These are phyloP conservation scores for Papiliotrema fonsecae DNA, from an alignment of 1,284 basidiomycete species.

Conservation along the genomic window DNA sequence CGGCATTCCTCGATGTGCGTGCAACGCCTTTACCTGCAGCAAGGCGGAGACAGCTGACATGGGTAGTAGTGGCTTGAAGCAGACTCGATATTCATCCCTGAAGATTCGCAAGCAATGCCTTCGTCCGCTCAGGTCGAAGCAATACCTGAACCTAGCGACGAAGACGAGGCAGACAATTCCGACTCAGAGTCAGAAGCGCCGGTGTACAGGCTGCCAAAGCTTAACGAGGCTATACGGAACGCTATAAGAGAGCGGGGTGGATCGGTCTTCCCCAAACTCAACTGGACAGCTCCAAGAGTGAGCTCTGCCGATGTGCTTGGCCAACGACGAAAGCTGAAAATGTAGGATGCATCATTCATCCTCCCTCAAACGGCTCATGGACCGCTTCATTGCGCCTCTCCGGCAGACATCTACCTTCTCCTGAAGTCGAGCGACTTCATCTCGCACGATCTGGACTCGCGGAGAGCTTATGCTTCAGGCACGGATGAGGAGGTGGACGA, in stretches of 20 bases:
- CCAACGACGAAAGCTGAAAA: background rate
- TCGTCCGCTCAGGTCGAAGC: constrained; percentile 17
- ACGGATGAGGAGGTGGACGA: no score
- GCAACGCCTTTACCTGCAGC: background rate
- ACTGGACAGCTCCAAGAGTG: constrained; percentile 85
- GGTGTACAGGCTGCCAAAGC: constrained; percentile 58
- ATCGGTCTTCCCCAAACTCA: constrained; percentile 90
- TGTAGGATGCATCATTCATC: constrained; percentile 86
- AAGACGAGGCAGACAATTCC: constrained; percentile 1
- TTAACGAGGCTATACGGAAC: constrained; percentile 67
- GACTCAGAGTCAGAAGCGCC: constrained; percentile 17
- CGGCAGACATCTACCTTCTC: constrained; percentile 85
- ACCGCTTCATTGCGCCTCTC: constrained; percentile 77
- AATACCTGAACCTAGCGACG: constrained; percentile 4
- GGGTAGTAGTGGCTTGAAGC: constrained; percentile 28
- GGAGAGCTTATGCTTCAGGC: constrained; percentile 36
- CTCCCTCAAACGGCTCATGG: constrained; percentile 68
- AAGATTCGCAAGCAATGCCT: constrained; percentile 48
- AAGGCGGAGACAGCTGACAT: background rate
- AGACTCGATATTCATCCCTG: constrained; percentile 52
- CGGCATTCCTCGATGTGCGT: constrained; percentile 70
- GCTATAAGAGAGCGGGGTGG: constrained; percentile 64
- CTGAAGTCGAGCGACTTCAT: constrained; percentile 92
- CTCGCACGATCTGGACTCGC: constrained; percentile 66
- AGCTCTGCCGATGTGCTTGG: constrained; percentile 17